Evolutionary conservation across 164 flowering plant genomes (phyloP).

Genomic region (Akebia trifoliata): DNA sequence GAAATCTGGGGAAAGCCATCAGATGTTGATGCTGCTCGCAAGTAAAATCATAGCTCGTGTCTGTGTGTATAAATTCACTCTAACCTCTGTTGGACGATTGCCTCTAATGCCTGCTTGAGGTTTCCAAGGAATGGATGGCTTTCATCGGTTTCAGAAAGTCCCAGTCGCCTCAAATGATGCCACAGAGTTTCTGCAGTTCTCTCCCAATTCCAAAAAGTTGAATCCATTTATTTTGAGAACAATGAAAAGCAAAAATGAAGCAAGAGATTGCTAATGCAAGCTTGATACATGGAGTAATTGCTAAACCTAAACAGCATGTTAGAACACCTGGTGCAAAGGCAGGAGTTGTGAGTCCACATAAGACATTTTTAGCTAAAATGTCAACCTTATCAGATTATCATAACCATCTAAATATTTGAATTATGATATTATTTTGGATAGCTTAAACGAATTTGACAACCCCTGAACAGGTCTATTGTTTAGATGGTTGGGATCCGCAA

Average conservation of each 20-base stretch:
- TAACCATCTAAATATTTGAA: neutral
- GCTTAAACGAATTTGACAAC: neutral
- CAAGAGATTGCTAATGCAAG: too few species aligned
- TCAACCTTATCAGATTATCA: neutral
- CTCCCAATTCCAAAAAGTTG: neutral
- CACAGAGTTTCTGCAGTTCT: constrained; percentile 55
- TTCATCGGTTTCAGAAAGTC: constrained; percentile 63
- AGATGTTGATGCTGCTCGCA: neutral
- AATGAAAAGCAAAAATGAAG: neutral
- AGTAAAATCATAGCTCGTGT: neutral
- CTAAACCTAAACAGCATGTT: neutral
- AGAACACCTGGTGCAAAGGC: neutral
- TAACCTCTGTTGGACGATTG: constrained; percentile 84
- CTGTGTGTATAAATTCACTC: neutral
- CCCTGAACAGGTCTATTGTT: neutral
- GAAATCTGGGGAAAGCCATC: neutral
- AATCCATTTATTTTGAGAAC: too few species aligned
- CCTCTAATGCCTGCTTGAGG: constrained; percentile 65
- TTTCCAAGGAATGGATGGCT: constrained; percentile 69
- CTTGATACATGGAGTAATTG: too few species aligned
- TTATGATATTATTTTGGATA: neutral
- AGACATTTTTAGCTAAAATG: neutral
- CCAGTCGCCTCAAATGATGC: constrained; percentile 75
- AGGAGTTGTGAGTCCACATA: neutral
- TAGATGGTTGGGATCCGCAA: neutral